These are phyloP conservation scores for Cucumis hystrix DNA, from an alignment of 306 rosid genomes.

Conservation along the genomic window DNA sequence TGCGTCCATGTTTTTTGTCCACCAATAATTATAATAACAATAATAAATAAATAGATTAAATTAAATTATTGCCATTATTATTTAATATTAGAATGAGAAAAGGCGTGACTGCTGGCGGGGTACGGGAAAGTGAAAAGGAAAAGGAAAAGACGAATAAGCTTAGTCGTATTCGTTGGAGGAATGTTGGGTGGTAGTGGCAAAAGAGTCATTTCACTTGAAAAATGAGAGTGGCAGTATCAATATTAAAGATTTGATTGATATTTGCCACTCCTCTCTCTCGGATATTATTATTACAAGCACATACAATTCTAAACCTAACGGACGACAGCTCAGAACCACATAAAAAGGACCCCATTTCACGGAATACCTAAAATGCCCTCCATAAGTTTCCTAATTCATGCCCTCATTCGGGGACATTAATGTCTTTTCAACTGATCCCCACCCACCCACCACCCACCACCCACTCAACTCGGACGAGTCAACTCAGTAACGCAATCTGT, in stretches of 20 bases:
- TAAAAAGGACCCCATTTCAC: background rate
- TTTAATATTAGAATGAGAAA: background rate
- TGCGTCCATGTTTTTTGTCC: background rate
- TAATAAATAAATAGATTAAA: background rate
- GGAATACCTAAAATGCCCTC: background rate
- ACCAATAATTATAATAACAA: background rate
- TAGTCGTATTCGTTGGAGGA: background rate
- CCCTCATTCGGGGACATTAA: background rate
- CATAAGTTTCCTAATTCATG: background rate
- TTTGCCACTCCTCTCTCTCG: background rate
- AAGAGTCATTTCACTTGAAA: background rate
- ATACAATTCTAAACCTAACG: conserved; percentile 5
- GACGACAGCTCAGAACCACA: conserved; percentile 6
- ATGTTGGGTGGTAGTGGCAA: background rate
- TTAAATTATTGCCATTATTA: background rate
- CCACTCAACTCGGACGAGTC: conserved; percentile 9
- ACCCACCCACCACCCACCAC: background rate
- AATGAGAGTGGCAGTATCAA: background rate
- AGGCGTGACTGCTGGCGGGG: conserved; percentile 5
- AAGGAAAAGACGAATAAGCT: background rate
- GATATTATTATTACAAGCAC: background rate
- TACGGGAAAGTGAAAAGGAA: background rate
- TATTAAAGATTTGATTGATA: background rate
- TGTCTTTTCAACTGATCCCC: background rate
- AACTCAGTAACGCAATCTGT: conserved; percentile 5